Percentiles rank a stretch among this genome's conserved stretches.
Evolutionary conservation across 805 yeast genomes (phyloP).

Genomic region (Metschnikowia orientalis): DNA sequence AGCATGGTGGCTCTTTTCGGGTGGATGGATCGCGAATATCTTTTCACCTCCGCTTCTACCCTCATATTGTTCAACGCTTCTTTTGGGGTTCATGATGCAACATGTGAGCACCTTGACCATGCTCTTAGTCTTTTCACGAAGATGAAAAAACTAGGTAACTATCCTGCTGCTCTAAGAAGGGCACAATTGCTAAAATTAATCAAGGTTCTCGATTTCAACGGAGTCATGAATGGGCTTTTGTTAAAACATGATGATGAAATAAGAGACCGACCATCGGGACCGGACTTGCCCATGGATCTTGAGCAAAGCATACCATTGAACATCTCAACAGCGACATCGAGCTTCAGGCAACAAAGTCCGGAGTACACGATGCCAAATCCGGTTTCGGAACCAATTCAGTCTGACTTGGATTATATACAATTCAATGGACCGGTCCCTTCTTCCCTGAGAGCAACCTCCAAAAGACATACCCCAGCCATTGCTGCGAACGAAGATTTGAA

Average conservation of each 20-base stretch:
- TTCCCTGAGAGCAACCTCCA: conserved; percentile 16
- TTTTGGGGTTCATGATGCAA: conserved; percentile 77
- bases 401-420: conserved; percentile 25
- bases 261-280: background rate
- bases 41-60: conserved; percentile 74
- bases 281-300: conserved; percentile 12
- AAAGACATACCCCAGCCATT: conserved; percentile 18
- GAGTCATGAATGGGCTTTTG: conserved; percentile 54
- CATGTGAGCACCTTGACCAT: conserved; percentile 66
- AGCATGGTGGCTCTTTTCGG: conserved; percentile 85
- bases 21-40: conserved; percentile 80
- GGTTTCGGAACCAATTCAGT: conserved; percentile 18
- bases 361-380: conserved; percentile 8
- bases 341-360: conserved; percentile 13
- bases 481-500: conserved; percentile 19
- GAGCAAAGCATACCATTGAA: conserved; percentile 6
- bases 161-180: conserved; percentile 72
- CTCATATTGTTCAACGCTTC: conserved; percentile 70
- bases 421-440: conserved; percentile 21
- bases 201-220: conserved; percentile 63
- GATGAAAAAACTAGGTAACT: conserved; percentile 74
- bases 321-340: conserved; percentile 3
- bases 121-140: conserved; percentile 64
- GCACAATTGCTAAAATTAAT: conserved; percentile 66
- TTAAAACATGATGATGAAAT: conserved; percentile 52